Conservation (phyloP, 2,329 filamentous ascomycete genomes). For the Colletotrichum australisinense region DNA sequence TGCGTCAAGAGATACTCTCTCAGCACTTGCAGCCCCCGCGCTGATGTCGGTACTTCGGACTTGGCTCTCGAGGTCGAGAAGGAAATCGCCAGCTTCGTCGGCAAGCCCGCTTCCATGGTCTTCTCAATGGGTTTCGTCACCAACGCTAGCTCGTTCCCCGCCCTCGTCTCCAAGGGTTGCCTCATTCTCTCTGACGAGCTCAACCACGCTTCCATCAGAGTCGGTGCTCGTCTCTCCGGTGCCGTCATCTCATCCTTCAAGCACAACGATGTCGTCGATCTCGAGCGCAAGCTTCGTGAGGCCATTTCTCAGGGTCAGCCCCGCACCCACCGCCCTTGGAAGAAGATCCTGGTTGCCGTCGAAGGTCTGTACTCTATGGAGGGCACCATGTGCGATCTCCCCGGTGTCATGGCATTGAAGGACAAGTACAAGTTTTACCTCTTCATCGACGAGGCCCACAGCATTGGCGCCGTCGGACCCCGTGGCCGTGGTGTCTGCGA, state of each 20-base stretch:
- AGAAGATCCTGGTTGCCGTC: conserved; percentile 96
- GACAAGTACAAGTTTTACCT: conserved; percentile 97
- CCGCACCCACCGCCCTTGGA: conserved; percentile 98
- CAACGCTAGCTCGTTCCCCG: conserved; percentile 92
- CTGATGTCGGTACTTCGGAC: conserved; percentile 88
- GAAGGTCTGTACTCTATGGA: conserved; percentile 99
- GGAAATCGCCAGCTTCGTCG: conserved; percentile 89
- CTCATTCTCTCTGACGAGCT: conserved; percentile 96
- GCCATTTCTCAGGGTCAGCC: conserved; percentile 97
- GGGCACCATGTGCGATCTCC: conserved; percentile 98
- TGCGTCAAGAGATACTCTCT: conserved; percentile 87
- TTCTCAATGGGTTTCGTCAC: conserved; percentile 99
- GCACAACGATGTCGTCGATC: conserved; percentile 93
- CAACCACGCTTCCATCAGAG: conserved; percentile 97
- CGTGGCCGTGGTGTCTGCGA: conserved; percentile 93
- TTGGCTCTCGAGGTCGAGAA: conserved; percentile 90
- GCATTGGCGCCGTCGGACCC: conserved; percentile 91
- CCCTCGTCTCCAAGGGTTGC: conserved; percentile 91
- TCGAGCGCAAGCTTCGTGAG: conserved; percentile 89
- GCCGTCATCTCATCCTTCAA: conserved; percentile 97
- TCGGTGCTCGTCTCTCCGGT: conserved; percentile 92
- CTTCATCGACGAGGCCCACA: conserved; percentile 97
- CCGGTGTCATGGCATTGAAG: conserved; percentile 87
- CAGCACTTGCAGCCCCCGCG: conserved; percentile 82
- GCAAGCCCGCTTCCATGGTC: conserved; percentile 94